Base-by-base conservation (phyloP, 768 basidiomycete genomes). In the Sarcodon sp. region DNA sequence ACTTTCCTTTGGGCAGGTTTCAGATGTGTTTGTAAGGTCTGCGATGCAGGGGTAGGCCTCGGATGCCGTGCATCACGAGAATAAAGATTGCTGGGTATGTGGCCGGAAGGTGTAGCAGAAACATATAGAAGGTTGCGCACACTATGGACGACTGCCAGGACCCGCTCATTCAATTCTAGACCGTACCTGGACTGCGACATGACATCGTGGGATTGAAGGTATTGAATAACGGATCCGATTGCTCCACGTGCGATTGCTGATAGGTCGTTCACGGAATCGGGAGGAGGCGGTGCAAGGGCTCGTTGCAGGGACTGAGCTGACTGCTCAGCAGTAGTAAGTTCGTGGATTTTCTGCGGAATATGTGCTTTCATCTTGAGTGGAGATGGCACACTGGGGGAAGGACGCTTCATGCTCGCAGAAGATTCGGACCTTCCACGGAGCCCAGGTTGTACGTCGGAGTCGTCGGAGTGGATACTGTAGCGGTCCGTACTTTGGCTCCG, bases 1-100 rank as follows among this genome's bases (percentile, higher is more conserved):
- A 94, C 83, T 56, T 87, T 88, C 46, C 87, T 73, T 49, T 89
- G 88, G 0, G 80, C 79, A 6, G 83, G 82, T 62, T 89, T 90
- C 38, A 90, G 68, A 47, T 64, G 64, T 5, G 59, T 53, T 51
- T 67, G 65, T 7, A 83, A 67, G 3, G 79, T 69, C 54, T 77
- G 73, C 1, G 75, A 31, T 3, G 44, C 61, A 9, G 73, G 63
- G 8, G 64, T 61, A 32, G 71, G 57, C 48, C 66, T 67, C 18
- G 61, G 57, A 53, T 77, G 72, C 45, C 72, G 72, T 11, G 65
- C 62, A 48, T 70, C 73, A 10, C 66, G 71, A 36, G 73, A 76
- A 41, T 76, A 69, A 43, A 79, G 64, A 49, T 70, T 72, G 45
- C 57, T 66, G 13, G 83, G 75, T 47, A 85, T 75, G 55, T 83